These are phyloP conservation scores for Pseudoscleropodium purum DNA, from an alignment of 225 moss, liverwort and hornwort species.

Conservation along the genomic window DNA sequence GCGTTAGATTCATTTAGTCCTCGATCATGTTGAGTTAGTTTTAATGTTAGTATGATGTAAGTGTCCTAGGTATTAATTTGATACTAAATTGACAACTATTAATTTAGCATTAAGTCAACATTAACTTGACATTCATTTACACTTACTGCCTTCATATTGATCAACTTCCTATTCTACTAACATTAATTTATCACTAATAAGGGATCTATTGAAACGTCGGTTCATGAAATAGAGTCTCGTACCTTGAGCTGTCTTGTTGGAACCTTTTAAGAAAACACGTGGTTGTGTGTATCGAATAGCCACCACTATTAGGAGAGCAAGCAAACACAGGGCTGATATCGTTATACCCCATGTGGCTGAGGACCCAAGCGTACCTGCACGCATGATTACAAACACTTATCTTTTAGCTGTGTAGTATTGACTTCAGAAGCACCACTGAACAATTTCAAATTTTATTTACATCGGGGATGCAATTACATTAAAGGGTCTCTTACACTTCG, in stretches of 20 bases:
- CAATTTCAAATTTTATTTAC: not conserved
- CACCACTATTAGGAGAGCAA: conserved; percentile 55
- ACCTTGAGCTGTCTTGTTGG: conserved; percentile 52
- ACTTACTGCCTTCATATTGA: not conserved
- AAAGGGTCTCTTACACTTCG: not conserved
- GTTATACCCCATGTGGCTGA: conserved; percentile 88
- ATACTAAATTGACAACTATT: not conserved
- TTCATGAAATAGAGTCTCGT: not conserved
- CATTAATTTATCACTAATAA: not conserved
- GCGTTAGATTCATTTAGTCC: not conserved
- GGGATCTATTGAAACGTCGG: not conserved
- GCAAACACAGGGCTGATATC: conserved; percentile 59
- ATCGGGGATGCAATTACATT: not conserved
- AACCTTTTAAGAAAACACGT: conserved; percentile 43
- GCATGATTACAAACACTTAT: not conserved
- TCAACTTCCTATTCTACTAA: not conserved
- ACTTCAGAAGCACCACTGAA: not conserved
- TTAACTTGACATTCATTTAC: not conserved
- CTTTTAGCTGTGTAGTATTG: not conserved
- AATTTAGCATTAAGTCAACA: not conserved
- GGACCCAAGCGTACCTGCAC: conserved; percentile 42
- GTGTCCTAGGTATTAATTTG: not conserved
- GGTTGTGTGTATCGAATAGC: conserved; percentile 56
- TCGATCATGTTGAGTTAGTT: not conserved
- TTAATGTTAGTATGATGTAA: not conserved